Evolutionary conservation across 179 eudicot species (phyloP).

Genomic region (Pouteria campechiana): DNA sequence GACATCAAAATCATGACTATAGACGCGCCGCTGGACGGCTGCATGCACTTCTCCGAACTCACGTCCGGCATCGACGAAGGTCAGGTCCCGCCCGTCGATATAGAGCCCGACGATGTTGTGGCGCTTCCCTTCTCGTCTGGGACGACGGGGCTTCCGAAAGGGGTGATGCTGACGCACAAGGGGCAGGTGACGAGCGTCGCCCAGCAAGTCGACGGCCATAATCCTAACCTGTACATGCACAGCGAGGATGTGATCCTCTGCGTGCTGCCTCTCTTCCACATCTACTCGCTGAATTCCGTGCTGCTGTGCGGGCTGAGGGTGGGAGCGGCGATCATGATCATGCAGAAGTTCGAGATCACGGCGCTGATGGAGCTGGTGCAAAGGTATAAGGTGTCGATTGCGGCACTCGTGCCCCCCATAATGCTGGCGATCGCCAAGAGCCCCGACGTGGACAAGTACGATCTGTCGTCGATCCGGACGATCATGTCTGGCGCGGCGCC

Average conservation of each 20-base stretch:
- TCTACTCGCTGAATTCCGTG: conserved; percentile 70
- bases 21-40: conserved; percentile 32
- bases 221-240: conserved; percentile 69
- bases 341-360: conserved; percentile 73
- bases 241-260: conserved; percentile 73
- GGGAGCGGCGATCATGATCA: conserved; percentile 69
- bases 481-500: conserved; percentile 96
- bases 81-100: conserved; percentile 27
- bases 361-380: conserved; percentile 48
- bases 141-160: conserved; percentile 89
- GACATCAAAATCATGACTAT: conserved; percentile 27
- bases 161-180: conserved; percentile 92
- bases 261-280: conserved; percentile 74
- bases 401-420: conserved; percentile 90
- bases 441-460: conserved; percentile 45
- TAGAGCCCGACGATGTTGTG: conserved; percentile 56
- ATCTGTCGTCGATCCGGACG: conserved; percentile 55
- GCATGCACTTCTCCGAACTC: conserved; percentile 46
- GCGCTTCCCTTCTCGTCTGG: conserved; percentile 97
- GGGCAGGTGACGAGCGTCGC: conserved; percentile 75
- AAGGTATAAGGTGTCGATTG: conserved; percentile 70
- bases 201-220: conserved; percentile 91
- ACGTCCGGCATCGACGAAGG: conserved; percentile 18
- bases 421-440: conserved; percentile 69
- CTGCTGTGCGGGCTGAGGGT: conserved; percentile 66